Evolutionary conservation across 1,284 basidiomycete genomes (phyloP).

Genomic region (Meripilus lineatus): DNA sequence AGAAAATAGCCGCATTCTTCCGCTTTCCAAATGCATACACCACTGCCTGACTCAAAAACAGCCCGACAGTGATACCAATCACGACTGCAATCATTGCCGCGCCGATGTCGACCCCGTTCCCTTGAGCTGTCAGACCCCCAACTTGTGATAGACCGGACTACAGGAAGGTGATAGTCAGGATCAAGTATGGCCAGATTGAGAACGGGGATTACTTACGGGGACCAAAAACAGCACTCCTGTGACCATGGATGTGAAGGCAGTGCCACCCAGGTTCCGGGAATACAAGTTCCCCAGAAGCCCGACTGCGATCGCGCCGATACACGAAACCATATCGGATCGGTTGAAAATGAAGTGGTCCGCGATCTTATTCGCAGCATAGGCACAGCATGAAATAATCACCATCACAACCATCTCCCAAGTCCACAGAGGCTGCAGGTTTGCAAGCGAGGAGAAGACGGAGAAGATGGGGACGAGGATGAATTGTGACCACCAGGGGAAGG

Average conservation of each 20-base stretch:
- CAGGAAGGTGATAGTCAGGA: background rate
- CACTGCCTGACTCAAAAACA: slow-evolving; percentile 83
- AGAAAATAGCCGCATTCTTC: slow-evolving; percentile 81
- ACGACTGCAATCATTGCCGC: slow-evolving; percentile 86
- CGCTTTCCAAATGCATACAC: slow-evolving; percentile 82
- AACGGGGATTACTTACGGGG: slow-evolving; percentile 46
- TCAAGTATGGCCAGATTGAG: background rate
- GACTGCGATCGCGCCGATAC: slow-evolving; percentile 82
- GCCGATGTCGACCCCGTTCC: slow-evolving; percentile 70
- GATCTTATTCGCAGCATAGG: slow-evolving; percentile 73
- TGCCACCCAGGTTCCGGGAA: slow-evolving; percentile 80
- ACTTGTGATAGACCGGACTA: slow-evolving; percentile 85
- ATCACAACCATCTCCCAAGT: slow-evolving; percentile 75
- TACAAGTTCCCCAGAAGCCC: slow-evolving; percentile 81
- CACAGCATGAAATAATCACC: slow-evolving; percentile 80
- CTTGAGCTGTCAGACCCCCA: slow-evolving; percentile 71
- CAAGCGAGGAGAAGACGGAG: slow-evolving; percentile 67
- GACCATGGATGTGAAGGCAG: slow-evolving; percentile 88
- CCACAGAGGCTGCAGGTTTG: slow-evolving; percentile 73
- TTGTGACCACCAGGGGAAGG: slow-evolving; percentile 72
- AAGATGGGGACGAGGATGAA: slow-evolving; percentile 83
- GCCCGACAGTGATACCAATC: slow-evolving; percentile 87
- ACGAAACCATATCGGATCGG: slow-evolving; percentile 77
- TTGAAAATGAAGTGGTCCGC: slow-evolving; percentile 84
- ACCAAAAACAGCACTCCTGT: slow-evolving; percentile 84